phyloP scores from a whole-genome alignment of 2,329 filamentous ascomycete species.

The Clarireedia monteithiana region DNA sequence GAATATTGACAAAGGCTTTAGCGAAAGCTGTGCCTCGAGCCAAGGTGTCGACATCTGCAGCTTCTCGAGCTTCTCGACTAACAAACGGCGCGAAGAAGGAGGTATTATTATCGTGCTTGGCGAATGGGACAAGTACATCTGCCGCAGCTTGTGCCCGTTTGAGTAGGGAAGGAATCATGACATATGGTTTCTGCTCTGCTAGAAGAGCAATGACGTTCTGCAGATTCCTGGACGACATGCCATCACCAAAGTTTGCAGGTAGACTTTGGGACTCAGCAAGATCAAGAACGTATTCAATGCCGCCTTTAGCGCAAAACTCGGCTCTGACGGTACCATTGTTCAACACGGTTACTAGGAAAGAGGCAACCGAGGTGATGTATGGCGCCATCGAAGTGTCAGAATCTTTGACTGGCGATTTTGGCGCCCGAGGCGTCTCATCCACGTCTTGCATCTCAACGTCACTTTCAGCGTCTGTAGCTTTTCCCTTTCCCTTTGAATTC shows the following conservation, averaged over 20 bases:
- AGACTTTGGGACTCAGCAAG: constrained; percentile 77
- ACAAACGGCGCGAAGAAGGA: constrained; percentile 69
- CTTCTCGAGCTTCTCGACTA: constrained; percentile 31
- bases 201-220: constrained; percentile 68
- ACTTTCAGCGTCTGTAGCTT: constrained; percentile 35
- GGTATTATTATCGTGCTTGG: constrained; percentile 38
- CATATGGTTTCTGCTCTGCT: constrained; percentile 70
- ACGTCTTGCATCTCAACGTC: constrained; percentile 63
- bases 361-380: constrained; percentile 68
- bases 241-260: constrained; percentile 63
- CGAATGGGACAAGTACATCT: constrained; percentile 59
- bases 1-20: constrained; percentile 70
- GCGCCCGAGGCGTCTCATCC: constrained; percentile 16
- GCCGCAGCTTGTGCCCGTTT: constrained; percentile 64
- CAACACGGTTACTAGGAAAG: constrained; percentile 53
- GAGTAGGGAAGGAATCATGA: constrained; percentile 75
- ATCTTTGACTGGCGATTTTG: constrained; percentile 12
- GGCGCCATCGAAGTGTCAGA: constrained; percentile 24
- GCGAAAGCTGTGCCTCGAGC: constrained; percentile 65
- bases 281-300: constrained; percentile 76
- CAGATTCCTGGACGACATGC: constrained; percentile 60
- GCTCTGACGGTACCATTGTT: constrained; percentile 25
- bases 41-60: constrained; percentile 36
- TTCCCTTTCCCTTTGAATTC: constrained; percentile 34
- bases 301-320: constrained; percentile 69